Evolutionary conservation across 1,139 yeast genomes (phyloP).

Genomic region (Yamadazyma membranifaciens): DNA sequence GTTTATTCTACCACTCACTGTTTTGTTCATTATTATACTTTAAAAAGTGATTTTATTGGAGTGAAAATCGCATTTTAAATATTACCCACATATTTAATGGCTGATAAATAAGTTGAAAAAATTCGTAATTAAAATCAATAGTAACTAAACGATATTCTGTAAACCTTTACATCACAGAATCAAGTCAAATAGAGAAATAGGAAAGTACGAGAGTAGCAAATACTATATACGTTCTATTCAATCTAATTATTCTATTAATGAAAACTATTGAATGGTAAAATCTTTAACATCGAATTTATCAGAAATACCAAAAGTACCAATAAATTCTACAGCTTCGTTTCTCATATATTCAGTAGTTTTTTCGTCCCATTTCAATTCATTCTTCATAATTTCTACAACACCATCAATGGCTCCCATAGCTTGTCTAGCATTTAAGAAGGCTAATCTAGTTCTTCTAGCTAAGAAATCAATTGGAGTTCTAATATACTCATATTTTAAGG

Average conservation of each 20-base stretch:
- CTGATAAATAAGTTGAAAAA: too few relatives aligned
- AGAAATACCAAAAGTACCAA: constrained; percentile 58
- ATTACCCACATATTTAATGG: too few relatives aligned
- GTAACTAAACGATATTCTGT: neutral
- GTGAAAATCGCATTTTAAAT: too few relatives aligned
- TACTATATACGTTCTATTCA: neutral
- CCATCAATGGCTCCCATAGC: constrained; percentile 81
- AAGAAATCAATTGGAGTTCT: constrained; percentile 88
- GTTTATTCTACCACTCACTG: too few relatives aligned
- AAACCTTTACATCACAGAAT: too few relatives aligned
- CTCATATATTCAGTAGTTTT: constrained; percentile 58
- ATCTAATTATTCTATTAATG: constrained; percentile 7
- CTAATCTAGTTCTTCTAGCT: constrained; percentile 91
- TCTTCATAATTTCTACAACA: constrained; percentile 82
- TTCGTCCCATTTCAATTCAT: constrained; percentile 72
- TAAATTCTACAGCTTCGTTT: constrained; percentile 51
- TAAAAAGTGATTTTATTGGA: too few relatives aligned
- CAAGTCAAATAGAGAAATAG: too few relatives aligned
- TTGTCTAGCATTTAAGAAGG: constrained; percentile 85
- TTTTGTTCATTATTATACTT: too few relatives aligned
- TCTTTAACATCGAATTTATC: constrained; percentile 38
- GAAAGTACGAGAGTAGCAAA: neutral
- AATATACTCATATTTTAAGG: constrained; percentile 79
- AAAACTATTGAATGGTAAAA: constrained; percentile 18
- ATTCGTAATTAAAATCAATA: too few relatives aligned